These are phyloP conservation scores for Glebionis coronaria DNA, from an alignment of 129 eudicot genomes.

Conservation along the genomic window DNA sequence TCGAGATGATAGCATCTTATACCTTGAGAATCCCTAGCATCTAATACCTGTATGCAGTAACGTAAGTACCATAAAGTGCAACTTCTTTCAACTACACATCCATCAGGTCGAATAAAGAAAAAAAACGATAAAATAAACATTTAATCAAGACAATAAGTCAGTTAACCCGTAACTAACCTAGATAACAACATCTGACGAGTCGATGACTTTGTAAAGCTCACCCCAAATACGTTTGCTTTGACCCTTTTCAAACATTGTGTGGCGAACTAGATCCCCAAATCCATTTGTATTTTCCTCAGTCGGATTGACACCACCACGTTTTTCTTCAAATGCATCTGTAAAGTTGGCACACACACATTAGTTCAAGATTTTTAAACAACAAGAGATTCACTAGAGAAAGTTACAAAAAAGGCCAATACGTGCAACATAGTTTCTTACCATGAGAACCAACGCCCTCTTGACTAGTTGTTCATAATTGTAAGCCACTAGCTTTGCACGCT, in stretches of 20 bases:
- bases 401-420: not conserved
- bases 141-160: not conserved
- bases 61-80: constrained; percentile 5
- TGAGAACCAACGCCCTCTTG: constrained; percentile 79
- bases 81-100: not conserved
- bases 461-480: constrained; percentile 73
- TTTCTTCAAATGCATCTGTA: constrained; percentile 86
- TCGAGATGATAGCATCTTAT: constrained; percentile 94
- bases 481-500: constrained; percentile 68
- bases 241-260: constrained; percentile 93
- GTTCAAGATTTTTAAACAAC: not conserved
- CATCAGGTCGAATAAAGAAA: not conserved
- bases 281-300: constrained; percentile 73
- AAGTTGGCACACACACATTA: constrained; percentile 8
- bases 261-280: constrained; percentile 88
- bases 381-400: not conserved
- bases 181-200: constrained; percentile 96
- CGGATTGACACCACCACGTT: constrained; percentile 50
- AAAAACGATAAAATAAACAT: not conserved
- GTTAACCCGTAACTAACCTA: constrained; percentile 46
- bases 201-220: constrained; percentile 96
- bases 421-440: constrained; percentile 36
- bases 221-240: constrained; percentile 99
- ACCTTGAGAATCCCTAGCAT: constrained; percentile 97
- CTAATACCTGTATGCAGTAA: constrained; percentile 58